These are phyloP conservation scores for Ogataea minuta DNA, from an alignment of 805 yeast genomes.

Conservation along the genomic window DNA sequence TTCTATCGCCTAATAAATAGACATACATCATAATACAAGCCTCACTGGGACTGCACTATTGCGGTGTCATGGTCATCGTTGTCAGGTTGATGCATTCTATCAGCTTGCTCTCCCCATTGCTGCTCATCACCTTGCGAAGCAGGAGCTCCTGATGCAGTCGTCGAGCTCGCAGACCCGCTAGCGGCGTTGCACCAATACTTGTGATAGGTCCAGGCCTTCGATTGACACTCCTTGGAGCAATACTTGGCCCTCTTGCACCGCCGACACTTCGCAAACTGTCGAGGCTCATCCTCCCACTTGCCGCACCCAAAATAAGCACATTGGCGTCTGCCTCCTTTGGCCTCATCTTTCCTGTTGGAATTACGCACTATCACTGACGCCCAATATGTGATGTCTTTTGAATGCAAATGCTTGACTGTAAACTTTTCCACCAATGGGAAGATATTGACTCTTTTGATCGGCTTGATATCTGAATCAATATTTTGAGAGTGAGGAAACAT, in stretches of 20 bases:
- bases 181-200: slow-evolving; percentile 81
- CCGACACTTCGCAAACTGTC: slow-evolving; percentile 93
- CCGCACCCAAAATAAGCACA: slow-evolving; percentile 95
- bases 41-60: background rate
- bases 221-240: slow-evolving; percentile 89
- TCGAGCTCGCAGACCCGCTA: slow-evolving; percentile 14
- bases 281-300: slow-evolving; percentile 85
- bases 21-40: background rate
- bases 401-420: slow-evolving; percentile 61
- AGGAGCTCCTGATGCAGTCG: slow-evolving; percentile 12
- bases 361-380: slow-evolving; percentile 97
- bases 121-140: background rate
- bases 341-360: slow-evolving; percentile 88
- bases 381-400: slow-evolving; percentile 90
- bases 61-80: slow-evolving; percentile 4
- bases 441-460: slow-evolving; percentile 56
- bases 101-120: slow-evolving; percentile 4
- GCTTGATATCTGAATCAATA: slow-evolving; percentile 34
- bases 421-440: slow-evolving; percentile 92
- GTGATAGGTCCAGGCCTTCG: slow-evolving; percentile 89
- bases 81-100: slow-evolving; percentile 4
- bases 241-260: slow-evolving; percentile 93
- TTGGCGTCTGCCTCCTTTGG: slow-evolving; percentile 85
- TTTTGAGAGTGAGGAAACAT: slow-evolving; percentile 22
- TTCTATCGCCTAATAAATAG: slow-evolving; percentile 2